Conservation (phyloP, 2,329 filamentous ascomycete genomes). For the Diaporthe capsici region DNA sequence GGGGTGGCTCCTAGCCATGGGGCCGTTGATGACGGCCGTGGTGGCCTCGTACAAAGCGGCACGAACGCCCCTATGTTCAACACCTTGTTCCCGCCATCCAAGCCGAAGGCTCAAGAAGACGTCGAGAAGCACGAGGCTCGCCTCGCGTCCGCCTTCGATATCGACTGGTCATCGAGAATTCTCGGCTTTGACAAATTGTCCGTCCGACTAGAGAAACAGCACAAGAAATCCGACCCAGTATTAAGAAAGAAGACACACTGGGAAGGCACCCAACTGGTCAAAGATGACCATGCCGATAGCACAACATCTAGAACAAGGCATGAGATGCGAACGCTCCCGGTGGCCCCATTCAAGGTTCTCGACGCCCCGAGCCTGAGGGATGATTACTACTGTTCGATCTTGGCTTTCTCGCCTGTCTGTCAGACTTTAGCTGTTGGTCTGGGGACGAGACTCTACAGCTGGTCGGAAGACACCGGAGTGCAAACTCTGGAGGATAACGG, state of each 20-base stretch:
- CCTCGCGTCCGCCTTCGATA: constrained; percentile 84
- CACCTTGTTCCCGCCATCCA: constrained; percentile 61
- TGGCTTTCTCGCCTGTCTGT: constrained; percentile 85
- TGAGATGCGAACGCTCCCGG: constrained; percentile 68
- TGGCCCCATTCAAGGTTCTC: constrained; percentile 87
- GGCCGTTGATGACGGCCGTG: constrained; percentile 72
- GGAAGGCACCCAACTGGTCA: constrained; percentile 59
- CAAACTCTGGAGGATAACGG: constrained; percentile 63
- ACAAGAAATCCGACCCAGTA: constrained; percentile 38
- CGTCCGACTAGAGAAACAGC: constrained; percentile 37
- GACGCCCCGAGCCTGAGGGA: constrained; percentile 92
- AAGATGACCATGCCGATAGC: constrained; percentile 44
- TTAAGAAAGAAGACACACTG: constrained; percentile 53
- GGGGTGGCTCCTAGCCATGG: constrained; percentile 71
- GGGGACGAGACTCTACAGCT: constrained; percentile 84
- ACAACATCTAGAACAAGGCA: constrained; percentile 42
- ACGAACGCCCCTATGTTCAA: constrained; percentile 79
- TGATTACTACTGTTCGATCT: constrained; percentile 93
- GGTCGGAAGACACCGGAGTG: constrained; percentile 84
- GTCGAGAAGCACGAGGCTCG: constrained; percentile 79
- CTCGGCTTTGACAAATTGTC: constrained; percentile 66
- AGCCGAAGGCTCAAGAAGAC: constrained; percentile 68
- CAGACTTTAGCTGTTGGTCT: constrained; percentile 88
- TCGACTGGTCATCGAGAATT: constrained; percentile 78
- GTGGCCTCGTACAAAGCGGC: constrained; percentile 75